phyloP scores from a whole-genome alignment of 2,329 filamentous ascomycete species.

The Ophiocordyceps camponoti-saundersi region DNA sequence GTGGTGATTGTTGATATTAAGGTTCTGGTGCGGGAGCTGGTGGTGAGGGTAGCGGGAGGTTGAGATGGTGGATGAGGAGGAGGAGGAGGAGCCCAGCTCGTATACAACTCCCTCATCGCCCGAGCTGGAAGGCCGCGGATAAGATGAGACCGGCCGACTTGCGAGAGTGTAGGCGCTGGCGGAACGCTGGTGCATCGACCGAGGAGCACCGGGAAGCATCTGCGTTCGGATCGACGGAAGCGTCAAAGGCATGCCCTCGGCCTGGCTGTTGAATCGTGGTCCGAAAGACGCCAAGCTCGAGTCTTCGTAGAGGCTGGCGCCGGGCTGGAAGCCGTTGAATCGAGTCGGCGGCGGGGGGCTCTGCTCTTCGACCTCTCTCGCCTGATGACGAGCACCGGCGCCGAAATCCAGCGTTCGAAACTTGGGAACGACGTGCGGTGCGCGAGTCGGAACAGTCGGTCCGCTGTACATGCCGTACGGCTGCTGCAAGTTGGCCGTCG shows the following conservation, averaged over 20 bases:
- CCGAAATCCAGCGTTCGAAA: conserved; percentile 7
- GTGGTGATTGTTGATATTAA: background rate
- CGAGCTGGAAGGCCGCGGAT: conserved; percentile 6
- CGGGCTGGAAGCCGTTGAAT: background rate
- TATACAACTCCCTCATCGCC: conserved; percentile 1
- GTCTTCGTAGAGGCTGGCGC: background rate
- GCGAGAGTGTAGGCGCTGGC: conserved; percentile 7
- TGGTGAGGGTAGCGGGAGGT: background rate
- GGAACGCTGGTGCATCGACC: conserved; percentile 7
- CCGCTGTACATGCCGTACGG: conserved; percentile 1
- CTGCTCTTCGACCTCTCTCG: background rate
- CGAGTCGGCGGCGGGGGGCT: background rate
- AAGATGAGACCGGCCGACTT: conserved; percentile 2
- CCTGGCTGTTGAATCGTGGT: background rate
- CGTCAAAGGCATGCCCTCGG: conserved; percentile 2
- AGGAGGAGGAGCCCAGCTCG: background rate
- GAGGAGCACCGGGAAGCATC: conserved; percentile 1
- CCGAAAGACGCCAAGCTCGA: background rate
- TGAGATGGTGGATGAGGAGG: background rate
- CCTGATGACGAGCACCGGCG: background rate
- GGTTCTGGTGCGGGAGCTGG: background rate
- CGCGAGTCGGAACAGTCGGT: conserved; percentile 4
- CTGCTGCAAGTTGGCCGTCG: conserved; percentile 1
- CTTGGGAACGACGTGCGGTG: conserved; percentile 7
- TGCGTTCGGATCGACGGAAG: conserved; percentile 10